Evolutionary conservation across 2,329 filamentous ascomycete genomes (phyloP), one percentile per base, ranked within the genome.

Genomic region (Colletotrichum tamarilloi): DNA sequence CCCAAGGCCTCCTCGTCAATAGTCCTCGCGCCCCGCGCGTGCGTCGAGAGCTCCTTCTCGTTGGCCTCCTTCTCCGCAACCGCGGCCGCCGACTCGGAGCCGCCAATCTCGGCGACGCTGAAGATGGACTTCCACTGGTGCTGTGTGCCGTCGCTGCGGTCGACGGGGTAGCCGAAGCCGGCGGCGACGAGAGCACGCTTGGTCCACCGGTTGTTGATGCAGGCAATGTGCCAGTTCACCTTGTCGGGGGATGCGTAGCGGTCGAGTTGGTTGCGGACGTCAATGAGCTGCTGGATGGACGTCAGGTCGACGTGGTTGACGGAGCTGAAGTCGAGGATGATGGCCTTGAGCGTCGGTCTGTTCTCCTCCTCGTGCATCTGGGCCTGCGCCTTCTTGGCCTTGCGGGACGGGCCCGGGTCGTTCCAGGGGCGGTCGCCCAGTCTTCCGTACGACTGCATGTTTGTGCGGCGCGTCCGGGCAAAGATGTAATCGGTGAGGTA

Each of bases 151-250:
- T 85, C 87, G 68, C 82, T 84, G 19, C 46, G 46, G 16, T 74
- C 75, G 1, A 91, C 90, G 2, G 95, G 95, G 80, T 93, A 95
- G 1, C 96, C 96, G 79, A 98, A 98, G 14, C 96, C 96, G 28
- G 93, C 96, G 2, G 94, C 91, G 4, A 92, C 93, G 56, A 98
- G 91, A 5, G 94, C 95, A 38, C 95, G 93, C 85, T 98, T 98
- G 28, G 95, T 96, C 96, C 96, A 98, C 70, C 94, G 90, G 86
- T 97, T 98, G 84, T 92, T 95, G 85, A 98, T 93, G 83, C 92
- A 93, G n/a, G 95, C 94, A 75, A 98, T 92, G 83, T 98, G 97
- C 95, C 96, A 98, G 81, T 98, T 95, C 5, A 98, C 95, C 2
- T 88, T 87, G 24, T 95, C 91, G 0, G 96, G 96, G 0, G 92